phyloP scores from a whole-genome alignment of 495 filamentous ascomycete genomes.

The Extremus antarcticus region DNA sequence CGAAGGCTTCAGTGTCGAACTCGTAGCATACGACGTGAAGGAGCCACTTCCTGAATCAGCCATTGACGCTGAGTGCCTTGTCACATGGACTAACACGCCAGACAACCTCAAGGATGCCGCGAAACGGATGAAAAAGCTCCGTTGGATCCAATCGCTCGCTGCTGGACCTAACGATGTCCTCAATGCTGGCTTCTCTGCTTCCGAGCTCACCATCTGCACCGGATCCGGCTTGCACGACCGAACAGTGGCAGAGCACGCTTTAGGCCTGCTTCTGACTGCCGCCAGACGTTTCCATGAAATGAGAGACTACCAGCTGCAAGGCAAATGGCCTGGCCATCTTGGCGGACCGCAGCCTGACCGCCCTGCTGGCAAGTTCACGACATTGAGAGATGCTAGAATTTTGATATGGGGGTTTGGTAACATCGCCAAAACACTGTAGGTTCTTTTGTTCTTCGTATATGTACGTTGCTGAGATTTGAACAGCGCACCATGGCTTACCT shows the following conservation, averaged over 20 bases:
- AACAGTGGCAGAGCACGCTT: slow-evolving; percentile 49
- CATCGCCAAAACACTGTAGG: slow-evolving; percentile 18
- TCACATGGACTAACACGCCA: slow-evolving; percentile 47
- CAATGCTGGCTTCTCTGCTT: slow-evolving; percentile 42
- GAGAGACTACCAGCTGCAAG: slow-evolving; percentile 44
- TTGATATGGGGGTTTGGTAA: slow-evolving; percentile 20
- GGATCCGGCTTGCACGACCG: slow-evolving; percentile 51
- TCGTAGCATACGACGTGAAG: slow-evolving; percentile 46
- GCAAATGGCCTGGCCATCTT: slow-evolving; percentile 45
- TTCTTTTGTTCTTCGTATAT: too few species aligned
- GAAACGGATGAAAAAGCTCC: slow-evolving; percentile 37
- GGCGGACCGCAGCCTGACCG: slow-evolving; percentile 45
- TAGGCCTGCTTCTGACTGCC: slow-evolving; percentile 41
- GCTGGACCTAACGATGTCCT: slow-evolving; percentile 54
- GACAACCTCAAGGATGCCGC: slow-evolving; percentile 44
- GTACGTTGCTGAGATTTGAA: too few species aligned
- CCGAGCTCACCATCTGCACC: slow-evolving; percentile 36
- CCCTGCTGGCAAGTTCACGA: slow-evolving; percentile 34
- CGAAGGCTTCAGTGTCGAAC: slow-evolving; percentile 40
- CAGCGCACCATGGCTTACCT: slow-evolving; percentile 6
- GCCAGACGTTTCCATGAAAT: slow-evolving; percentile 46
- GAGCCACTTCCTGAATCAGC: slow-evolving; percentile 40
- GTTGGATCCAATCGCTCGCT: slow-evolving; percentile 52
- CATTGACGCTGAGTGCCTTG: slow-evolving; percentile 43
- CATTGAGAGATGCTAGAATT: slow-evolving; percentile 38